A percentile compares a stretch with the other conserved stretches of the same genome.
Conservation (phyloP, 2,329 filamentous ascomycete species). For the Pleurostoma richardsiae region DNA sequence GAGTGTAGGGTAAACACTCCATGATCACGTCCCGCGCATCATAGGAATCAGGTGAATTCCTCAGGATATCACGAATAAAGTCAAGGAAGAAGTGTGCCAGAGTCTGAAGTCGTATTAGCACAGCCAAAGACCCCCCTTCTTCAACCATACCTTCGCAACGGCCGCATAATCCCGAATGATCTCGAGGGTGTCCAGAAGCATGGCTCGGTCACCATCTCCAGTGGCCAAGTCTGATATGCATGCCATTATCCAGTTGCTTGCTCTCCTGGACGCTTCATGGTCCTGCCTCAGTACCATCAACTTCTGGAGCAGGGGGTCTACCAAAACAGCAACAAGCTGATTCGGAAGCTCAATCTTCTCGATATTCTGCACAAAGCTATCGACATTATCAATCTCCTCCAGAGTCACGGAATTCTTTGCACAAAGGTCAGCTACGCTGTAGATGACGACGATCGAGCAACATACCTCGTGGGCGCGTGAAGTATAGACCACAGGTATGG, state of each 20-base stretch:
- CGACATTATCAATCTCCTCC: conserved; percentile 71
- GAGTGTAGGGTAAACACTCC: too few relatives aligned
- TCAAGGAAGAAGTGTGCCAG: too few relatives aligned
- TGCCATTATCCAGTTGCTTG: conserved; percentile 54
- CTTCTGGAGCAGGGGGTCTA: conserved; percentile 75
- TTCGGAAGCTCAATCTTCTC: conserved; percentile 78
- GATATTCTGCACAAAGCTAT: conserved; percentile 65
- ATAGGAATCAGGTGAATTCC: too few relatives aligned
- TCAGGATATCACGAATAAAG: too few relatives aligned
- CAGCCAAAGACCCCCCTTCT: too few relatives aligned
- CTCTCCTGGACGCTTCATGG: conserved; percentile 42
- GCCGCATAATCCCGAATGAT: conserved; percentile 51
- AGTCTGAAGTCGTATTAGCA: too few relatives aligned
- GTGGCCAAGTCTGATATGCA: conserved; percentile 50
- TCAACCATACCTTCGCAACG: conserved; percentile 46
- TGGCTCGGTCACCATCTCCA: conserved; percentile 42
- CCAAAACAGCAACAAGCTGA: conserved; percentile 72
- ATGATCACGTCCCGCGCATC: too few relatives aligned
- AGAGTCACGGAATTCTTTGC: conserved; percentile 51
- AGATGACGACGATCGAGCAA: conserved; percentile 1
- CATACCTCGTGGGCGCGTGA: conserved; percentile 64
- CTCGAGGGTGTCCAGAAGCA: conserved; percentile 48
- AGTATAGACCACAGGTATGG: conserved; percentile 68
- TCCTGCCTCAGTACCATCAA: conserved; percentile 61
- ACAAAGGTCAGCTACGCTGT: neutral